A percentile compares a stretch with the other conserved stretches of the same genome.
phyloP scores from a whole-genome alignment of 2,329 filamentous ascomycete species.

The Phyllosticta citrichinensis region DNA sequence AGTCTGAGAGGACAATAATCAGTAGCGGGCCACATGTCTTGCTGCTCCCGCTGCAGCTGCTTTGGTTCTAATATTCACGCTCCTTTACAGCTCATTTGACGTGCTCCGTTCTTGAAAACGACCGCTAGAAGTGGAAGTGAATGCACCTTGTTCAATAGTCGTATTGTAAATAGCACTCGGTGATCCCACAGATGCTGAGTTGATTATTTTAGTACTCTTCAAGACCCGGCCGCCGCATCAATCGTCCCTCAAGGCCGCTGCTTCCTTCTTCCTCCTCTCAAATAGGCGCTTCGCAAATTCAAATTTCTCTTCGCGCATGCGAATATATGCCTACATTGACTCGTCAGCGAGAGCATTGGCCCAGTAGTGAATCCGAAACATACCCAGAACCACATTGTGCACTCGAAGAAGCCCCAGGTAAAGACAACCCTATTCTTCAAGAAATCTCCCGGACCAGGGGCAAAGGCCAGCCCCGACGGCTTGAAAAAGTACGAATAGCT shows the following conservation, averaged over 20 bases:
- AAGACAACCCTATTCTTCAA: conserved; percentile 81
- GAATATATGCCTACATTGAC: conserved; percentile 21
- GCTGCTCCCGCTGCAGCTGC: too few species aligned
- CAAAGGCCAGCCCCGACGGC: conserved; percentile 27
- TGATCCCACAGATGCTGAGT: background rate
- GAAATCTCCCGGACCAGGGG: conserved; percentile 1
- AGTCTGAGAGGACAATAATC: too few species aligned
- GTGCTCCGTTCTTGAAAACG: too few species aligned
- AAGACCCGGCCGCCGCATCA: background rate
- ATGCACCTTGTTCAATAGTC: too few species aligned
- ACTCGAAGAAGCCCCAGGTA: conserved; percentile 74
- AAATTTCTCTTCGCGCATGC: conserved; percentile 26
- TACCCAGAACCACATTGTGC: conserved; percentile 80
- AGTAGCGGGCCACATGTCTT: too few species aligned
- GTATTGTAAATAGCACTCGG: too few species aligned
- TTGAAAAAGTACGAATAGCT: conserved; percentile 57
- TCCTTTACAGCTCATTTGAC: too few species aligned
- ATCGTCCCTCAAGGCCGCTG: conserved; percentile 7
- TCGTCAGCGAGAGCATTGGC: conserved; percentile 3
- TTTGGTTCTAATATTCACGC: too few species aligned
- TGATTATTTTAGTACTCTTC: background rate
- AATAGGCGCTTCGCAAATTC: conserved; percentile 21
- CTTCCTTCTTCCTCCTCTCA: conserved; percentile 24
- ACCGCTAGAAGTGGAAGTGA: too few species aligned
- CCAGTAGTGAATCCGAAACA: conserved; percentile 13